Evolutionary conservation across 2,329 filamentous ascomycete genomes (phyloP).

Genomic region (Pyrenochaeta sp.): DNA sequence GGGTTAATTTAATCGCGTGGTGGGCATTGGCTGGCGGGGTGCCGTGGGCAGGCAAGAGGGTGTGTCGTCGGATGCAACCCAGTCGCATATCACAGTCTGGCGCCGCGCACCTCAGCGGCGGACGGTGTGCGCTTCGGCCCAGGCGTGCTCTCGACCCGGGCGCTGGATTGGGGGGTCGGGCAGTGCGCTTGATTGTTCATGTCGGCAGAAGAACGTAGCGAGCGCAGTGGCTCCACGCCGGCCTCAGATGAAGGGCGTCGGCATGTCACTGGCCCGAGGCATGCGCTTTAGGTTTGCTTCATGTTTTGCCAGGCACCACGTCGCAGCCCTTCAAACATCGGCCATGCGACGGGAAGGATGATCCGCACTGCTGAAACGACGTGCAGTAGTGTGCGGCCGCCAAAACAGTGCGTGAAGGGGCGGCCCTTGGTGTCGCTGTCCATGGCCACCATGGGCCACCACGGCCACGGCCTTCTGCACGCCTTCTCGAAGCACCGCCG

Average conservation of each 20-base stretch:
- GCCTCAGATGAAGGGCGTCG: neutral
- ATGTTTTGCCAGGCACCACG: conserved; percentile 9
- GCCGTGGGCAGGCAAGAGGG: conserved; percentile 6
- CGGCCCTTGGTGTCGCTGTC: neutral
- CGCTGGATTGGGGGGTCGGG: too few relatives aligned
- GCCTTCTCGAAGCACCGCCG: conserved; percentile 22
- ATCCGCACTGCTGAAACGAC: conserved; percentile 23
- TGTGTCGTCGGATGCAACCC: conserved; percentile 15
- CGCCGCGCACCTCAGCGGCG: conserved; percentile 9
- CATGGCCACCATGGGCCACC: too few relatives aligned
- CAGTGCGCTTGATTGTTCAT: conserved; percentile 7
- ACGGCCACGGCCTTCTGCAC: too few relatives aligned
- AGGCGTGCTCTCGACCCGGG: conserved; percentile 23
- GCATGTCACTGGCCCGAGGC: conserved; percentile 12
- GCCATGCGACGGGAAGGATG: conserved; percentile 25
- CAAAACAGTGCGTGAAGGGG: conserved; percentile 7
- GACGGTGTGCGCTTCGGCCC: conserved; percentile 20
- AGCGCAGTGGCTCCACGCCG: neutral
- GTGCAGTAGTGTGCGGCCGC: conserved; percentile 22
- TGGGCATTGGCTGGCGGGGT: conserved; percentile 13
- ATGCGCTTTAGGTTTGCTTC: neutral
- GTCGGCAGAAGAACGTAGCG: conserved; percentile 21
- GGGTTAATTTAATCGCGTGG: conserved; percentile 21
- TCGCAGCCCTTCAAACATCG: neutral
- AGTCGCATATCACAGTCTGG: conserved; percentile 10